Base-by-base conservation (phyloP, 306 rosid species). In the Hippophae rhamnoides region DNA sequence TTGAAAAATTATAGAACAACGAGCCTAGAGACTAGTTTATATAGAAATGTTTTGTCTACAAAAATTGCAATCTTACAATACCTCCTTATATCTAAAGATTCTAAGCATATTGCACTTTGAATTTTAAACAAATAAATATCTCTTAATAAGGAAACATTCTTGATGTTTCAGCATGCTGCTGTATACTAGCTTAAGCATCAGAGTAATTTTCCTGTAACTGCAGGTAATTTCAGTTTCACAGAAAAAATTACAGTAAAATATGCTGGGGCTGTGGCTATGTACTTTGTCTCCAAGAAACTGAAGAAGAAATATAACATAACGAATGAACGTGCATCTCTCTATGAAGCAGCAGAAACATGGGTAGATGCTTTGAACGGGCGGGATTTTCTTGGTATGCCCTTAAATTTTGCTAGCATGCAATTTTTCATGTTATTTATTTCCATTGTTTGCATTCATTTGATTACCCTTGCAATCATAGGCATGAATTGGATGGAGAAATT, bases 231-330 rank as follows among this genome's bases (percentile, higher is more conserved):
- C 69, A 71, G 89, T 81, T 83, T 54, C 68, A 63, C 82, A 0
- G 97, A 93, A 63, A 93, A 72, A 69, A 26, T 85, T 72, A 65
- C 97, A 2, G 99, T 84, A 50, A 88, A 93, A 73, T 93, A 82
- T 82, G 97, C 83, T 70, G 95, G 97, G 60, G 99, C 99, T 50
- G 97, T 84, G 48, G 99, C 99, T 46, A 93, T 93, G 99, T 93
- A 88, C 68, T 88, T 86, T 61, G 97, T 93, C 47, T 88, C 95
- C 10, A 93, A 93, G 94, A 93, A 88, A 26, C 74, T 86, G 64
- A 93, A 88, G 83, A 88, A 88, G 82, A 93, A 88, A 79, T 88
- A 88, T 81, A 88, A 93, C 80, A 88, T 88, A 14, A 88, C 90
- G 2, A 90, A 92, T 75, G 99, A 92, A 66, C 99, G 99, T 47